Conservation (phyloP, 495 filamentous ascomycete genomes). For the Tetracladium marchalianum region DNA sequence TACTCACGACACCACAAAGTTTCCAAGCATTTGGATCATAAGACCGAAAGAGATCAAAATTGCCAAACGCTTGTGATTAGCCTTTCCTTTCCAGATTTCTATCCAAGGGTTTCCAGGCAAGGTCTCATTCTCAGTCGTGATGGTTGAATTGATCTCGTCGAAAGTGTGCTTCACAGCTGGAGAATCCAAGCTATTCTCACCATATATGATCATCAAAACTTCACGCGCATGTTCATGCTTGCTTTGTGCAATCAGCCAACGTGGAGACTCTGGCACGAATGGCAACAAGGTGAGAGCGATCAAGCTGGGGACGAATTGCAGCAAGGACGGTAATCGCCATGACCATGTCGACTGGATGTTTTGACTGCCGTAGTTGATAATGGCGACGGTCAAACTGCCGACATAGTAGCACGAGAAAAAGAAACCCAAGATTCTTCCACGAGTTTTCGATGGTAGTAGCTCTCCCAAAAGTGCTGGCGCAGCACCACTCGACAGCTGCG, state of each 20-base stretch:
- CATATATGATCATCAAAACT: conserved; percentile 40
- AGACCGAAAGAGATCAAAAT: no score
- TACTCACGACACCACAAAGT: no score
- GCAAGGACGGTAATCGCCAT: conserved; percentile 12
- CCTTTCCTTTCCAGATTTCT: no score
- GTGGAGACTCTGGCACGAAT: conserved; percentile 45
- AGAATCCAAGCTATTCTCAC: conserved; percentile 27
- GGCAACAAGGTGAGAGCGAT: conserved; percentile 11
- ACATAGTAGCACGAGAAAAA: conserved; percentile 12
- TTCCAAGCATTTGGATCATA: no score
- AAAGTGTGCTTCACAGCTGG: conserved; percentile 16
- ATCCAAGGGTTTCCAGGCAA: conserved; percentile 26
- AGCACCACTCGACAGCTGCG: conserved; percentile 26
- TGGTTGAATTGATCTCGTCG: conserved; percentile 27
- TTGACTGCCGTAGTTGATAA: conserved; percentile 17
- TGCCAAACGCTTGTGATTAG: no score
- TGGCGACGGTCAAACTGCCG: conserved; percentile 34
- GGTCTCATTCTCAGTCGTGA: conserved; percentile 33
- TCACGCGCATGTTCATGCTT: conserved; percentile 37
- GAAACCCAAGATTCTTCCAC: conserved; percentile 2
- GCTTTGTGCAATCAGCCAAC: conserved; percentile 44
- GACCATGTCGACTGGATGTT: conserved; percentile 14
- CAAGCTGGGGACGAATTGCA: conserved; percentile 11
- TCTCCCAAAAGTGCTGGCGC: conserved; percentile 40
- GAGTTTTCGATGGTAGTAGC: conserved; percentile 39